Evolutionary conservation across 345 rosid species (phyloP), one percentile per base, ranked within the genome.

Genomic region (Triadica sebifera): DNA sequence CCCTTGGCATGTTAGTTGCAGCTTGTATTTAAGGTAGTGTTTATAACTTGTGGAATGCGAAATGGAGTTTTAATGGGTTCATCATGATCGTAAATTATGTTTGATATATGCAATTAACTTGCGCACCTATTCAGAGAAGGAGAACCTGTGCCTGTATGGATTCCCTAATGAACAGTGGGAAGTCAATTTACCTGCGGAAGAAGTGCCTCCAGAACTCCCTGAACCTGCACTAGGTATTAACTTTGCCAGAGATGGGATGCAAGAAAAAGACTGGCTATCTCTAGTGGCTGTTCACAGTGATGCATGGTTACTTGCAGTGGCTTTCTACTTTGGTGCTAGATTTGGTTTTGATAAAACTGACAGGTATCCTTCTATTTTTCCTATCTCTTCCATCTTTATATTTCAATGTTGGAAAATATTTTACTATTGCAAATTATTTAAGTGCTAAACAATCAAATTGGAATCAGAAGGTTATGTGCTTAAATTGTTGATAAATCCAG

Each of bases 221-320:
- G 81, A 78, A 64, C 81, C 78, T 78, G 81, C 81, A 12, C 53
- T 78, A 15, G 81, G 81, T 24, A 78, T 78, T 47, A 78, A 78
- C 70, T 78, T 78, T 74, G 81, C 81, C 6, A 78, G 81, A 64
- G 81, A 78, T 46, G 81, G 81, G 29, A 78, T 78, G 81, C 81
- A 78, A 74, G 81, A 78, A 59, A 78, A 74, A 62, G 81, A 78
- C 59, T 78, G 81, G 81, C 70, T 78, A 16, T 69, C 74, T 61
- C 68, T 78, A 16, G 81, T 78, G 61, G 77, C 81, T 59, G 81
- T 78, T 51, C 81, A 78, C 47, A 78, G 81, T 63, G 81, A 78
- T 69, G 77, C 78, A n/a, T 78, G 81, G 81, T 62, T 78, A 65
- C 81, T 78, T 63, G 20, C 77, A 11, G 77, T 78, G 39, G 70